Base-by-base conservation (phyloP, 805 yeast species). In the Saccharomycopsis fermentans region DNA sequence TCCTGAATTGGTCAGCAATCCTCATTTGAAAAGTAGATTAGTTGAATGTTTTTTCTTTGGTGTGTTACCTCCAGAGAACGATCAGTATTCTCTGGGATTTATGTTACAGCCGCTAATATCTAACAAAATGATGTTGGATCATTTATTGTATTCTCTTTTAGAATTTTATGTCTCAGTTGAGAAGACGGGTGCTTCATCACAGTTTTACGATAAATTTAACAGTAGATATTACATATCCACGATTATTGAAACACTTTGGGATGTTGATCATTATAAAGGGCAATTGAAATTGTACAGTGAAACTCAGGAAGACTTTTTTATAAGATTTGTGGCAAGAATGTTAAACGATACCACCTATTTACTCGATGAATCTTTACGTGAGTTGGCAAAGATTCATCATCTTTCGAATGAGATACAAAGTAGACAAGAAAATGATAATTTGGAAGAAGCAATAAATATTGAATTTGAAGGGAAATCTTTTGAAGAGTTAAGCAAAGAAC, bases 201-300 rank as follows among this genome's bases (percentile, higher is more conserved):
- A 94, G 71, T 94, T 92, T 68, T 92, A 92, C 70, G 99, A 94
- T 70, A 94, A 94, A 72, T 94, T 94, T 74, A 91, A 90, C 70
- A 81, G 89, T 51, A 80, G 99, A 69, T 92, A 83, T 71, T 86
- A 89, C 68, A 88, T 94, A 32, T 86, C 97, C 0, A 81, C 81
- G 53, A 86, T 94, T 36, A 73, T 94, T 65, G 92, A 90, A 69
- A 83, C 84, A 64, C 74, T 94, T 57, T 94, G 97, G 95, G 79
- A 83, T 59, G 81, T 81, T 64, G 84, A 83, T 24, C 68, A 74
- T 34, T 92, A 88, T 71, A 80, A 85, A 60, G 70, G 72, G 5
- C 94, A 88, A 70, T 79, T 94, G 66, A 81, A 80, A 52, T 70
- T 76, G 57, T 91, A 87, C 67, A 81, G 96, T 24, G 75, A 74